A percentile compares a stretch with the other conserved stretches of the same genome.
Conservation (phyloP, 2,329 filamentous ascomycete species). For the Fusarium nodosum region DNA sequence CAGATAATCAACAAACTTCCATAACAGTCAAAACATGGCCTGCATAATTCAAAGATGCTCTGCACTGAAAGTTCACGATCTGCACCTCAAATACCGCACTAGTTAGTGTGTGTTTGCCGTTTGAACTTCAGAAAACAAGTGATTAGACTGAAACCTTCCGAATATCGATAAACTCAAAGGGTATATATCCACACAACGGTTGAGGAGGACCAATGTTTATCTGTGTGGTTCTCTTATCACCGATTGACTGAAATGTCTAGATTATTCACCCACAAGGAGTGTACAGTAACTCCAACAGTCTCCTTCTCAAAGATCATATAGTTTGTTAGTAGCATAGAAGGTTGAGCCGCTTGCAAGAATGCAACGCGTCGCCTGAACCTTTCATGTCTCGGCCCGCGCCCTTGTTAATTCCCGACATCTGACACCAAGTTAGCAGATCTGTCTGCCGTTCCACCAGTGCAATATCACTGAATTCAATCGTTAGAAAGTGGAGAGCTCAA, state of each 20-base stretch:
- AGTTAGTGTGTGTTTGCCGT: rapidly evolving
- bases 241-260: neutral
- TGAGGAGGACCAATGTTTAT: no score
- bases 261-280: neutral
- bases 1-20: neutral
- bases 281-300: rapidly evolving
- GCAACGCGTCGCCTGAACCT: no score
- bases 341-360: neutral
- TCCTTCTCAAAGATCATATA: no score
- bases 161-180: neutral
- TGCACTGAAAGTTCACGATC: neutral
- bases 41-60: neutral
- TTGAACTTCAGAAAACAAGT: neutral
- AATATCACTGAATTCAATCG: neutral
- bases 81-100: rapidly evolving
- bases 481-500: neutral
- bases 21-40: neutral
- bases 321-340: neutral
- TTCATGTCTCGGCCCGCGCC: neutral
- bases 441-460: neutral
- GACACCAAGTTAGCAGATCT: no score
- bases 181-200: no score
- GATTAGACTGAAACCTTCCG: rapidly evolving
- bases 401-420: neutral
- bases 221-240: neutral